Conservation (phyloP, 257 asterid genomes). For the Agastache rugosa region DNA sequence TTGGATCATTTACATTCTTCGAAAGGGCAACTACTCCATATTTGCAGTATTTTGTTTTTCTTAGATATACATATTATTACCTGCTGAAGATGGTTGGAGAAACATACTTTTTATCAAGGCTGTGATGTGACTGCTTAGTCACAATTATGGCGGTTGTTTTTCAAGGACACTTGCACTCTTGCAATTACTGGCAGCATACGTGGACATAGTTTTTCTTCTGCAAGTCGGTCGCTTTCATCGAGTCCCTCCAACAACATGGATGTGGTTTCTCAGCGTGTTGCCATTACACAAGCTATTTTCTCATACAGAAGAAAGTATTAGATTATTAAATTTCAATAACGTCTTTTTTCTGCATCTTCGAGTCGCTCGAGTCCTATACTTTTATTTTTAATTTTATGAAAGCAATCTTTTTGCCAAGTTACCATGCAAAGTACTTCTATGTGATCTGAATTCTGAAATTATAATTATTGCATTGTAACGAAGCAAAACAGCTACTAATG, state of each 20-base stretch:
- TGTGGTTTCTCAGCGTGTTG: neutral
- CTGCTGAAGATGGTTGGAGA: slow-evolving; percentile 21
- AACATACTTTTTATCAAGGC: slow-evolving; percentile 1
- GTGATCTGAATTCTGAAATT: neutral
- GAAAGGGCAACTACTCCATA: neutral
- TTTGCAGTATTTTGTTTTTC: slow-evolving; percentile 5
- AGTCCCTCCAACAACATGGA: neutral
- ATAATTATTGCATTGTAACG: neutral
- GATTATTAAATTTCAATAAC: neutral
- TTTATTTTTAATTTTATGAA: neutral
- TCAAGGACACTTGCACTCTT: slow-evolving; percentile 5
- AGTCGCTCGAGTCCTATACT: slow-evolving; percentile 1
- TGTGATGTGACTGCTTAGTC: neutral
- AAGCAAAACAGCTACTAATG: neutral
- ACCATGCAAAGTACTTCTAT: slow-evolving; percentile 12
- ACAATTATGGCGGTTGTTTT: slow-evolving; percentile 10
- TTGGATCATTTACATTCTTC: slow-evolving; percentile 9
- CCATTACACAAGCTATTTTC: neutral
- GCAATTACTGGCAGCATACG: neutral
- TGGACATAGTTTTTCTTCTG: neutral
- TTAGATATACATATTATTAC: neutral
- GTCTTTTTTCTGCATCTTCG: neutral
- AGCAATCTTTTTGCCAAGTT: neutral
- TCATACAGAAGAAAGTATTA: neutral
- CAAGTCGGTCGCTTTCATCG: neutral